Evolutionary conservation across 2,329 filamentous ascomycete genomes (phyloP).

Genomic region (Penicillium sp.): DNA sequence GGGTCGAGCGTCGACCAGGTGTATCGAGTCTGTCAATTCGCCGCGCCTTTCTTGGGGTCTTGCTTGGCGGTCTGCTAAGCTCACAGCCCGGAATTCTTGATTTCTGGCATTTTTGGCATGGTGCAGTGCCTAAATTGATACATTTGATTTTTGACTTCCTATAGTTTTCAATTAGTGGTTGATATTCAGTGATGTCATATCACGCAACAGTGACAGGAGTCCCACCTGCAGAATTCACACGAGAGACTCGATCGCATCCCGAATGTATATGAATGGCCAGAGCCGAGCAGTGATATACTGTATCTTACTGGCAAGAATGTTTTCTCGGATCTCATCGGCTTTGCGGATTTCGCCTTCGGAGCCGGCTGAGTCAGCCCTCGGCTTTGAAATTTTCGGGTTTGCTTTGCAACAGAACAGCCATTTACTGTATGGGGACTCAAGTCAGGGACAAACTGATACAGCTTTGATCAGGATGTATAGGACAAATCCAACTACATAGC

Average conservation of each 20-base stretch:
- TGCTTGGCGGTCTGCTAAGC: conserved; percentile 17
- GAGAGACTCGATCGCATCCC: conserved; percentile 14
- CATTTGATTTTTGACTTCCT: conserved; percentile 31
- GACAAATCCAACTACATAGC: too few relatives aligned
- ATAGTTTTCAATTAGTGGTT: background rate
- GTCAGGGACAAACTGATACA: too few relatives aligned
- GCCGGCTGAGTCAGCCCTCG: background rate
- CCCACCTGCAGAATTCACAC: conserved; percentile 15
- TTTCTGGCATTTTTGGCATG: conserved; percentile 25
- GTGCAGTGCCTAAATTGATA: conserved; percentile 23
- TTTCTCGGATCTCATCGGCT: conserved; percentile 1
- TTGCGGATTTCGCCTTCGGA: conserved; percentile 3
- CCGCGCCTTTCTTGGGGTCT: conserved; percentile 1
- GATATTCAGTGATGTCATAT: background rate
- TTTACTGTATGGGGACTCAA: too few relatives aligned
- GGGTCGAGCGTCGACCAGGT: background rate
- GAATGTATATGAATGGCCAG: background rate
- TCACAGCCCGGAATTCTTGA: conserved; percentile 17
- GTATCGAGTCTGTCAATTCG: background rate
- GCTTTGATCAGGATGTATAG: too few relatives aligned
- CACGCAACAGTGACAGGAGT: too few relatives aligned
- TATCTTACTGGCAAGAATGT: background rate
- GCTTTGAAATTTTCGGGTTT: background rate
- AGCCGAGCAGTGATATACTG: background rate
- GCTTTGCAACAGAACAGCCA: too few relatives aligned